phyloP scores from a whole-genome alignment of 1,284 basidiomycete species.

The Entoloma clypeatum region DNA sequence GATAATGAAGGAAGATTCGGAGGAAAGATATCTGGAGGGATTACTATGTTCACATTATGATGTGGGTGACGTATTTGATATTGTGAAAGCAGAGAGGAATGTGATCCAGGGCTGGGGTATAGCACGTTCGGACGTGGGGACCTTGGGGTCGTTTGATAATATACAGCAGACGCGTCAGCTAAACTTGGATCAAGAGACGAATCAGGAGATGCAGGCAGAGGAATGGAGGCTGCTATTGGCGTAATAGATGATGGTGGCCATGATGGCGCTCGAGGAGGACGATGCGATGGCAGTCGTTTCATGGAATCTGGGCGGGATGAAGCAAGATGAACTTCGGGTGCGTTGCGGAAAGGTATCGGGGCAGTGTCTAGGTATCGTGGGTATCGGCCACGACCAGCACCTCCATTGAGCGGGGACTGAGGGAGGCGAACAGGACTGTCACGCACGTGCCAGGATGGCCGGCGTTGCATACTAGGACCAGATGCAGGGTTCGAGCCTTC shows the following conservation, averaged over 20 bases:
- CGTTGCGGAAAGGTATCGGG: conserved; percentile 21
- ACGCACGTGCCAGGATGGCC: conserved; percentile 40
- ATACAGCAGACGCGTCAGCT: conserved; percentile 51
- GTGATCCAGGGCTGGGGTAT: conserved; percentile 43
- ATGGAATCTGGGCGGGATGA: conserved; percentile 33
- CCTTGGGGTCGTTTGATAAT: conserved; percentile 49
- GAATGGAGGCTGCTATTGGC: conserved; percentile 33
- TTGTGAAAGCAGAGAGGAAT: conserved; percentile 36
- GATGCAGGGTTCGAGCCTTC: conserved; percentile 37
- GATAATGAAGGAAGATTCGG: conserved; percentile 34
- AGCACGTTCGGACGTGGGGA: conserved; percentile 34
- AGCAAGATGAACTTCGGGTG: conserved; percentile 23
- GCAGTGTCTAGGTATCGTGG: conserved; percentile 24
- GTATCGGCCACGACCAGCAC: conserved; percentile 26
- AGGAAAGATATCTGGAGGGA: conserved; percentile 38
- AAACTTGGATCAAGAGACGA: conserved; percentile 33
- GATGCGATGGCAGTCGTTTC: conserved; percentile 38
- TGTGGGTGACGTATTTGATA: conserved; percentile 32
- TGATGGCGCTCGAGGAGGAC: conserved; percentile 32
- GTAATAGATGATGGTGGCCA: conserved; percentile 32
- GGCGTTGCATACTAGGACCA: conserved; percentile 27
- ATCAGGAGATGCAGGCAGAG: conserved; percentile 43
- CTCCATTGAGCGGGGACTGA: conserved; percentile 17
- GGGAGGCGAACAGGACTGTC: conserved; percentile 29
- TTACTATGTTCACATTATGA: conserved; percentile 19